Base-by-base conservation (phyloP, 495 filamentous ascomycete species). In the Annulohypoxylon maeteangense region DNA sequence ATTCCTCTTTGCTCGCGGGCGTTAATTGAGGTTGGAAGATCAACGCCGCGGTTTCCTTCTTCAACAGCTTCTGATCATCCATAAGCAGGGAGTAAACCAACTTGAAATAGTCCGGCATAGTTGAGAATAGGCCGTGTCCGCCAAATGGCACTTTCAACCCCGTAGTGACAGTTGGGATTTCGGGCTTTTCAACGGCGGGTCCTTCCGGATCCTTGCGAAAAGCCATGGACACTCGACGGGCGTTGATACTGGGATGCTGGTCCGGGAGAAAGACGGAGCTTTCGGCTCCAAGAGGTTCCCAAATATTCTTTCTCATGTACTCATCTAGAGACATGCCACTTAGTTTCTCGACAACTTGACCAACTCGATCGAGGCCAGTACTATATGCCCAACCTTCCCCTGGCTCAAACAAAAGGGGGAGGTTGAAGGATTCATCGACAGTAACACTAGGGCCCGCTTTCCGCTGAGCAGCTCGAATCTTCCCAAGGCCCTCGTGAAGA, bases 311-410 rank as follows among this genome's bases (percentile, higher is more conserved):
- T 0, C 51, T 54, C 47, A 82, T 22, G 45, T 79, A 81, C 0
- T 66, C 55, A 0, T 81, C 79, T 1, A 82, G 64, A 1, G 62
- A 44, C 1, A 31, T 0, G 18, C 79, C 78, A 0, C 68, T 67
- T 0, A 81, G 16, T 3, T 50, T 60, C 38, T 78, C 77, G 18
- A 83, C 55, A 3, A 81, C 25, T 6, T 63, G 53, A 0, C 81
- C 81, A 0, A 68, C 79, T 72, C 78, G 80, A 70, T 82, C 80
- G 7, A 77, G 31, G 0, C 76, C 71, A 6, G 57, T 55, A n/a
- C 81, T 76, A 47, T 82, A 82, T 1, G 45, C 65, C 80, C 79
- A 83, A 2, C 73, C 72, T 16, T 73, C 67, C 7, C 81, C 81
- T 0, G 80, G 81, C 40, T 81, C 75, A 55, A 78, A 81, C 1